Evolutionary conservation across 352 stramenopile species (phyloP), one percentile per base, ranked within the genome.

Genomic region (Peronospora tabacina): DNA sequence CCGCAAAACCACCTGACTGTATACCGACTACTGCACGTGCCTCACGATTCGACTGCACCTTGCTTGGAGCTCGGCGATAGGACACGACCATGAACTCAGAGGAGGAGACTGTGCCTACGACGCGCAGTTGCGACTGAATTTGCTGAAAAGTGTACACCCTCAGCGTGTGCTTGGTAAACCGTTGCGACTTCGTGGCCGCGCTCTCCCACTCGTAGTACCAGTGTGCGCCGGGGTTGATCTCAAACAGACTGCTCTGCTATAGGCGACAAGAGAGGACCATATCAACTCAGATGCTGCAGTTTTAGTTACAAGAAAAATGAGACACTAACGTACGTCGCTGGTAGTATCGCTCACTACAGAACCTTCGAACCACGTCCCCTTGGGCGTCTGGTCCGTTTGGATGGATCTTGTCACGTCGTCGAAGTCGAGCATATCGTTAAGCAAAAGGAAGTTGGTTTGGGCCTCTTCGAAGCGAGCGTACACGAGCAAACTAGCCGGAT

Each of bases 171-270:
- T 78, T 73, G 12, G 63, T 84, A 49, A 82, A 79, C 8, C 75
- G 66, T 41, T 83, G 73, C 2, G 67, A 66, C 49, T 83, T 85
- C 12, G 62, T 87, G 33, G 71, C 70, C 1, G 60, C 75, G 43
- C 71, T 85, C 36, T 82, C 75, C 73, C 75, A 87, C 28, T 83
- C 63, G 58, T 87, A 87, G 54, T 85, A 87, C 75, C 75, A 87
- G 13, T 71, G 55, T 13, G 70, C 71, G 13, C 64, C 54, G 0
- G 68, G 36, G 40, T 82, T 86, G 61, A 86, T 72, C 58, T 77
- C 49, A 47, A 76, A 84, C n/a, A 81, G 8, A 5, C 46, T 56
- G 35, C 44, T 49, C 8, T 35, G 38, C 44, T 56, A 26, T 26
- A 30, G 32, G 10, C 9, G 22, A 35, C 43, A 42, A 42, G 19